Evolutionary conservation across 306 rosid genomes (phyloP).

Genomic region (Vigna trinervia): DNA sequence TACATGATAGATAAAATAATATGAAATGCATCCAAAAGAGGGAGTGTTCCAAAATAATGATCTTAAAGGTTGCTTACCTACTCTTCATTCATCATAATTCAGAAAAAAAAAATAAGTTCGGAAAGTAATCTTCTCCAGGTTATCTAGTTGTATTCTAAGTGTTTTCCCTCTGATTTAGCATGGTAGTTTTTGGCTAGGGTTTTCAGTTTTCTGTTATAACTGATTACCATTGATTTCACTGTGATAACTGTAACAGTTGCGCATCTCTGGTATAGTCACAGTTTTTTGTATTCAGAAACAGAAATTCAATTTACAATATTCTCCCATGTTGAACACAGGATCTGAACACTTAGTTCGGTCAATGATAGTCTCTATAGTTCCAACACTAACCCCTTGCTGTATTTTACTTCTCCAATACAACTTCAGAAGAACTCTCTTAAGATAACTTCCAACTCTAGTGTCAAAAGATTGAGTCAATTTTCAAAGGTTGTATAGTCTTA

Average conservation of each 20-base stretch:
- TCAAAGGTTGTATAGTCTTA: too few relatives aligned
- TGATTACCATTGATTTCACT: background rate
- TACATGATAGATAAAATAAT: background rate
- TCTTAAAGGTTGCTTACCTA: conserved; percentile 1
- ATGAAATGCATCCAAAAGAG: background rate
- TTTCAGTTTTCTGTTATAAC: background rate
- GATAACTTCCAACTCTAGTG: too few relatives aligned
- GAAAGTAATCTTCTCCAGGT: background rate
- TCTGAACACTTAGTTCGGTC: background rate
- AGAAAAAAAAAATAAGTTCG: background rate
- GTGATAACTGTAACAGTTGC: background rate
- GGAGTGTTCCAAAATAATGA: conserved; percentile 7
- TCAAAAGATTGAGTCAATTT: too few relatives aligned
- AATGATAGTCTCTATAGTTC: background rate
- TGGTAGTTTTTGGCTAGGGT: background rate
- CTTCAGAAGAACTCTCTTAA: too few relatives aligned
- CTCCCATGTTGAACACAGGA: background rate
- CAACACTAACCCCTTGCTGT: too few relatives aligned
- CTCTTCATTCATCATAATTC: conserved; percentile 15
- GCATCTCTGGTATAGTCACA: background rate
- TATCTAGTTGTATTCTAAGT: background rate
- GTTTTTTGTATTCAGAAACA: background rate
- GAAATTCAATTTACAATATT: background rate
- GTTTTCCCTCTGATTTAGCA: background rate
- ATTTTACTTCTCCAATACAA: too few relatives aligned